Conservation (phyloP, 2,329 filamentous ascomycete species). For the Diaporthe ilicicola region DNA sequence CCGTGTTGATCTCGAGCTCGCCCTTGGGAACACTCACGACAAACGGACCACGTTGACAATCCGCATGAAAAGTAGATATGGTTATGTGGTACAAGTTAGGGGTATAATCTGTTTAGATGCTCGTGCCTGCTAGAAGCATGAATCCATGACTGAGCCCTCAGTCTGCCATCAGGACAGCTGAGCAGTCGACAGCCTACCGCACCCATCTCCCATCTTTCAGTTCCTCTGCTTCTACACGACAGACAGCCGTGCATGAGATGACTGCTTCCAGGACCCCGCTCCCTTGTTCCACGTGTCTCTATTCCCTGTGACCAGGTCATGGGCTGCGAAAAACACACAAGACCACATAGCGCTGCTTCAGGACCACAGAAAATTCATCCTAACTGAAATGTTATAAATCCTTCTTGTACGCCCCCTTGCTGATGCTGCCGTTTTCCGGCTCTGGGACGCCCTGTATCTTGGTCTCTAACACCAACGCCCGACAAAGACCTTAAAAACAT, state of each 20-base stretch:
- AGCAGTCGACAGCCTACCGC: neutral
- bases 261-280: neutral
- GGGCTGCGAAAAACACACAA: neutral
- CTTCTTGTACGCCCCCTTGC: neutral
- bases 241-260: neutral
- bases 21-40: neutral
- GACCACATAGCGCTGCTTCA: neutral
- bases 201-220: neutral
- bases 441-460: neutral
- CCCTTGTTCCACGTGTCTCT: too few relatives aligned
- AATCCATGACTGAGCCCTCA: neutral
- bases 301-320: neutral
- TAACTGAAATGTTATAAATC: neutral
- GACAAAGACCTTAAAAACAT: neutral
- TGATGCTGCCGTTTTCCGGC: conserved; percentile 9
- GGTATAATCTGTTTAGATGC: neutral
- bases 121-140: neutral
- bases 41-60: too few relatives aligned
- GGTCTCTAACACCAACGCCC: neutral
- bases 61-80: neutral
- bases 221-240: neutral
- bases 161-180: neutral
- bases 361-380: neutral
- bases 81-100: neutral
- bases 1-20: too few relatives aligned